Evolutionary conservation across 2,329 filamentous ascomycete genomes (phyloP).

Genomic region (Talaromyces sp.): DNA sequence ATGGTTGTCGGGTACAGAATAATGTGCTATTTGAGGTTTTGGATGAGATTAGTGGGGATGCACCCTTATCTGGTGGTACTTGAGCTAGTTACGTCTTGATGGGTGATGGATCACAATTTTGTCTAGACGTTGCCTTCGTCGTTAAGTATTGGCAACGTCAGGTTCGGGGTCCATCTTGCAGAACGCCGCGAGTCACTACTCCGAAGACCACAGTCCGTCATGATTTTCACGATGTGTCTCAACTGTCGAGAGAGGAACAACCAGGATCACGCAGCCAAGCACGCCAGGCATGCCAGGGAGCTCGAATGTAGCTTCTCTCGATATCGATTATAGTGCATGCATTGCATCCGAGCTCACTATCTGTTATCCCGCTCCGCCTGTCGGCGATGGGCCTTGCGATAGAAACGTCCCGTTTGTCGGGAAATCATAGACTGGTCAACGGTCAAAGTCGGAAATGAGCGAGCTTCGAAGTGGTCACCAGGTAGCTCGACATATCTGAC

Average conservation of each 20-base stretch:
- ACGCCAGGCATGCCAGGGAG: not conserved
- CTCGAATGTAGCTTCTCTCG: not conserved
- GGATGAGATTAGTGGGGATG: constrained; percentile 34
- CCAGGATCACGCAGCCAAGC: not conserved
- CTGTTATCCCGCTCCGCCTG: not conserved
- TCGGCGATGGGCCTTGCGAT: too few species aligned
- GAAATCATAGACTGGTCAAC: not conserved
- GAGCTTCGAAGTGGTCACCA: not conserved
- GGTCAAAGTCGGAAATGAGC: not conserved
- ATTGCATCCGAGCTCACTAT: not conserved
- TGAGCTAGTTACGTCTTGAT: not conserved
- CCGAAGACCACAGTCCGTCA: not conserved
- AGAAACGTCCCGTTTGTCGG: not conserved
- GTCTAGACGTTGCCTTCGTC: not conserved
- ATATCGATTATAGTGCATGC: not conserved
- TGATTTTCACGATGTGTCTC: not conserved
- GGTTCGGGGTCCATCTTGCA: not conserved
- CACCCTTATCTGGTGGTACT: not conserved
- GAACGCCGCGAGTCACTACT: not conserved
- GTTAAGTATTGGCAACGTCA: not conserved
- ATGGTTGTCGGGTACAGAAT: constrained; percentile 38
- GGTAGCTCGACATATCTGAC: not conserved
- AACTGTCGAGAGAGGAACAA: not conserved
- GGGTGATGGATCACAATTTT: not conserved
- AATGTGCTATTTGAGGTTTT: constrained; percentile 42